phyloP scores from a whole-genome alignment of 805 yeast genomes.

The Candida caryicola region DNA sequence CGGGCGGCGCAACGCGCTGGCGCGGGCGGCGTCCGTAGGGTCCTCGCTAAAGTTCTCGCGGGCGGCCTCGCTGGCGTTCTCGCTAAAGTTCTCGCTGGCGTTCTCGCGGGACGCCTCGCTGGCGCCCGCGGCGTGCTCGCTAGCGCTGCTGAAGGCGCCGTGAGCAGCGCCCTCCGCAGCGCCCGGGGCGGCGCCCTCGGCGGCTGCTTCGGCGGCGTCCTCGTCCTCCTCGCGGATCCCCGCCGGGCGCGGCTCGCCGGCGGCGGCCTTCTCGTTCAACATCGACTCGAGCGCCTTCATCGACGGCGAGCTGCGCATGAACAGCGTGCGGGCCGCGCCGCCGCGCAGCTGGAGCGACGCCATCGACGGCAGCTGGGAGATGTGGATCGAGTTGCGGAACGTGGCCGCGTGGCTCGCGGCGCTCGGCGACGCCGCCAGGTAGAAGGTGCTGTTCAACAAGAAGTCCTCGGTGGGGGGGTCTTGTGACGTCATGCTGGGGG shows the following conservation, averaged over 20 bases:
- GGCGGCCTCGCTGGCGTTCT: too few relatives aligned
- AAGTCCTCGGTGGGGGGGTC: constrained; percentile 23
- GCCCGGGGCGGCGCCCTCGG: too few relatives aligned
- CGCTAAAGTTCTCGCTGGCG: too few relatives aligned
- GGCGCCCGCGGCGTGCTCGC: too few relatives aligned
- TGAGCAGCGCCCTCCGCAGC: too few relatives aligned
- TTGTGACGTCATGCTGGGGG: not conserved
- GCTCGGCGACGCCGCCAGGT: constrained; percentile 22
- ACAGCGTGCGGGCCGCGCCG: constrained; percentile 16
- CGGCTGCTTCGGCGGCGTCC: constrained; percentile 5
- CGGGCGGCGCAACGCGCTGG: not conserved
- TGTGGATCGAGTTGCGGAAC: constrained; percentile 25
- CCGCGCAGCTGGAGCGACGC: constrained; percentile 18
- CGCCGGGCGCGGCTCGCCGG: constrained; percentile 2
- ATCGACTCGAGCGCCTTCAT: constrained; percentile 40
- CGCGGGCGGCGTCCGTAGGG: too few relatives aligned
- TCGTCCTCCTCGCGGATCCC: constrained; percentile 17
- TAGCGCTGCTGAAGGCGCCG: too few relatives aligned
- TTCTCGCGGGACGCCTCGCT: not conserved
- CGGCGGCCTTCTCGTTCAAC: constrained; percentile 17
- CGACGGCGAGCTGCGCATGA: constrained; percentile 40
- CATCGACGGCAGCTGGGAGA: constrained; percentile 26
- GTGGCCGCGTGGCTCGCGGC: constrained; percentile 24
- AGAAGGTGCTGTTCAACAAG: constrained; percentile 32
- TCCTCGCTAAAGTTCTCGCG: too few relatives aligned